phyloP scores from a whole-genome alignment of 78 protist species.

The Speleostelium caveatum region DNA sequence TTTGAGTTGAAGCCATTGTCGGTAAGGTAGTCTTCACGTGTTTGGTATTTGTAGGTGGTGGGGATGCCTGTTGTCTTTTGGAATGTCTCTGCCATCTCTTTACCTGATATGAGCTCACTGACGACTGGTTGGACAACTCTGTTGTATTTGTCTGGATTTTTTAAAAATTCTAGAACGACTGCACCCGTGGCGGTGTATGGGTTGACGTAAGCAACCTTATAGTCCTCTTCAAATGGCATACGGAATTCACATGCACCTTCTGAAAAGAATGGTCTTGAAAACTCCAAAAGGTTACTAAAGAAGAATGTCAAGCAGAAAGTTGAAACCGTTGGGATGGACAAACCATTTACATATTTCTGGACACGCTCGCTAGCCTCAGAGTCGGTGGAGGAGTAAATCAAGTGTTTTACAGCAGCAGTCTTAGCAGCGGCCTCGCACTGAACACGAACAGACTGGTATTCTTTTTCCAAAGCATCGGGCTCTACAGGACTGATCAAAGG shows the following conservation, averaged over 20 bases:
- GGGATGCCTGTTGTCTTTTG: background rate
- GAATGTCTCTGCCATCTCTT: background rate
- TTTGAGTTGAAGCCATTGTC: constrained; percentile 10
- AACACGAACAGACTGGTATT: background rate
- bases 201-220: background rate
- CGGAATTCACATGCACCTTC: background rate
- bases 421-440: background rate
- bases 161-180: background rate
- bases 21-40: background rate
- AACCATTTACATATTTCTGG: background rate
- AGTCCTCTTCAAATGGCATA: background rate
- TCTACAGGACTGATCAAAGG: constrained; percentile 1
- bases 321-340: background rate
- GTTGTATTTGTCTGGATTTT: background rate
- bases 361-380: background rate
- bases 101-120: background rate
- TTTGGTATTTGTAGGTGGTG: background rate
- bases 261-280: background rate
- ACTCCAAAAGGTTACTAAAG: background rate
- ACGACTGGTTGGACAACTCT: background rate
- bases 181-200: background rate
- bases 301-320: background rate
- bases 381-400: background rate
- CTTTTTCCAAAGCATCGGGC: background rate
- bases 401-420: background rate